These are phyloP conservation scores for Phytophthora cryptogea DNA, from an alignment of 352 stramenopile species.

Conservation along the genomic window DNA sequence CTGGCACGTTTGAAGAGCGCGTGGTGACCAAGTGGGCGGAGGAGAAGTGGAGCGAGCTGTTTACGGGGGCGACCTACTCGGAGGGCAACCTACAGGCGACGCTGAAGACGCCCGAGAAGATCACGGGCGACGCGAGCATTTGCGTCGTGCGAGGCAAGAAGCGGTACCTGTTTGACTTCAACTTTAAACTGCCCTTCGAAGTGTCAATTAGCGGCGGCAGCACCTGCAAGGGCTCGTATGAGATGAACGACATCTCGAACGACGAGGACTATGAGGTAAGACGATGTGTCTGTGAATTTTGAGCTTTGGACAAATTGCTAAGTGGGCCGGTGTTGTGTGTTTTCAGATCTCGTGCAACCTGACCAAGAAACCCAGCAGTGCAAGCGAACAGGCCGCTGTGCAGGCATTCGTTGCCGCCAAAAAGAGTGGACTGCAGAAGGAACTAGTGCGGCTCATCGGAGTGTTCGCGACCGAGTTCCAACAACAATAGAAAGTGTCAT, in stretches of 20 bases:
- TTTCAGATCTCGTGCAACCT: slow-evolving; percentile 60
- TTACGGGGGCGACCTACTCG: slow-evolving; percentile 42
- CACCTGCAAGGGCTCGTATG: slow-evolving; percentile 67
- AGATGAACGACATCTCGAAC: slow-evolving; percentile 87
- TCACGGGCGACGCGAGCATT: slow-evolving; percentile 86
- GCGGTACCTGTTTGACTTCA: slow-evolving; percentile 89
- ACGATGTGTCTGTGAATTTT: background rate
- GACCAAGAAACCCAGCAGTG: slow-evolving; percentile 52
- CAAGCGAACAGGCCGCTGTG: slow-evolving; percentile 46
- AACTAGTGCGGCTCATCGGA: slow-evolving; percentile 62
- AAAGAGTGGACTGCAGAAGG: slow-evolving; percentile 60
- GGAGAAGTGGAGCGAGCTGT: slow-evolving; percentile 67
- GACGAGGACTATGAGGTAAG: slow-evolving; percentile 87
- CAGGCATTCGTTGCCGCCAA: slow-evolving; percentile 57
- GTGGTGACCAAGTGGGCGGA: slow-evolving; percentile 88
- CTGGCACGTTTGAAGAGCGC: slow-evolving; percentile 91
- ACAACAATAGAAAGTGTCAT: slow-evolving; percentile 52
- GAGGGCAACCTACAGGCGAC: slow-evolving; percentile 50
- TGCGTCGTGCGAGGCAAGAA: slow-evolving; percentile 90
- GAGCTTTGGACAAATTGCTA: too few relatives aligned
- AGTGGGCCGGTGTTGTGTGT: background rate
- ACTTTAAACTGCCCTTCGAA: slow-evolving; percentile 76
- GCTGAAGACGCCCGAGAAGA: slow-evolving; percentile 68
- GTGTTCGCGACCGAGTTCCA: slow-evolving; percentile 72
- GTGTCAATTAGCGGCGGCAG: slow-evolving; percentile 52